These are phyloP conservation scores for Kurtzmaniella quercitrusa DNA, from an alignment of 1,139 yeast genomes.

Conservation along the genomic window DNA sequence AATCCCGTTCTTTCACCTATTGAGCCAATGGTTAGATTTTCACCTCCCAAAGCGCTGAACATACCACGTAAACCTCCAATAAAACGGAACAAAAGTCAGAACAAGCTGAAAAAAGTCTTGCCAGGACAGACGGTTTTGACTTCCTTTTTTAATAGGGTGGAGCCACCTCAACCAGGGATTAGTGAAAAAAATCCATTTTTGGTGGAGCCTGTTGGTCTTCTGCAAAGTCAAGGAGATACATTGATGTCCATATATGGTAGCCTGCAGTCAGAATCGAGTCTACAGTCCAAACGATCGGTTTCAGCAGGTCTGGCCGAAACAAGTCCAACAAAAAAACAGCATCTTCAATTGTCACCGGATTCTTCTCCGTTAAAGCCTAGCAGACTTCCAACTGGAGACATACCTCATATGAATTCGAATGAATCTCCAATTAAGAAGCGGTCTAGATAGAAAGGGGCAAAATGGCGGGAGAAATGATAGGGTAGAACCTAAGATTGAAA, in stretches of 20 bases:
- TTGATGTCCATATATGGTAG: background rate
- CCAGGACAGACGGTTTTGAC: slow-evolving; percentile 6
- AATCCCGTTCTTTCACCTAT: background rate
- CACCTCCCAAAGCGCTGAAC: background rate
- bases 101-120: slow-evolving; percentile 1
- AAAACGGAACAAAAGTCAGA: slow-evolving; percentile 3
- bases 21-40: background rate
- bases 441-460: background rate
- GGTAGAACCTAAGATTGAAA: too few relatives aligned
- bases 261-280: background rate
- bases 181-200: background rate
- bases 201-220: too few relatives aligned
- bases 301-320: slow-evolving; percentile 8
- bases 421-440: slow-evolving; percentile 9
- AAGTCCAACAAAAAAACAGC: slow-evolving; percentile 6
- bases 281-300: slow-evolving; percentile 3
- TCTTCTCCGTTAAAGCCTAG: slow-evolving; percentile 3
- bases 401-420: background rate
- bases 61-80: background rate
- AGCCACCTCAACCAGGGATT: background rate
- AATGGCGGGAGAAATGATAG: background rate
- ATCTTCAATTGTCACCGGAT: slow-evolving; percentile 5
- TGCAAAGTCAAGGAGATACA: too few relatives aligned
- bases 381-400: background rate
- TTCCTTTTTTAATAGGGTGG: slow-evolving; percentile 2